Evolutionary conservation across 2,329 filamentous ascomycete genomes (phyloP).

Genomic region (Macroventuria anomochaeta): DNA sequence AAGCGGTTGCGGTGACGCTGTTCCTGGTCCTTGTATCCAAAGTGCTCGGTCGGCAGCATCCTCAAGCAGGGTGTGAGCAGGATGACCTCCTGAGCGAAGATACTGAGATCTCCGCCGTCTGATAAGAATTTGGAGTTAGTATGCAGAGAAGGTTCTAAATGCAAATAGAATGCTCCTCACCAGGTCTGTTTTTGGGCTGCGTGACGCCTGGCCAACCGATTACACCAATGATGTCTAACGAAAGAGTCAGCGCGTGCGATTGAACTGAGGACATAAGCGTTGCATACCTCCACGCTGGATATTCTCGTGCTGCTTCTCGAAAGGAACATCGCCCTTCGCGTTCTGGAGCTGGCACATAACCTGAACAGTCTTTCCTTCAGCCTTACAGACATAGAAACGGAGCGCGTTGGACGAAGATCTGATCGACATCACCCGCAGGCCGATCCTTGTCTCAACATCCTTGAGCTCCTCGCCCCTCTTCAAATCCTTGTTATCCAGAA

Average conservation of each 20-base stretch:
- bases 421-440: constrained; percentile 76
- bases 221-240: constrained; percentile 83
- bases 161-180: too few species aligned
- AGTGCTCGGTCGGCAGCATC: constrained; percentile 74
- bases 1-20: constrained; percentile 92
- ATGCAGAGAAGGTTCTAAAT: too few species aligned
- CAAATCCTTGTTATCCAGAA: constrained; percentile 77
- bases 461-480: constrained; percentile 86
- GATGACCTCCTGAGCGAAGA: constrained; percentile 86
- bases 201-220: constrained; percentile 84
- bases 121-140: too few species aligned
- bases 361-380: constrained; percentile 80
- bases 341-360: constrained; percentile 91
- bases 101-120: constrained; percentile 77
- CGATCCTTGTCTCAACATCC: constrained; percentile 77
- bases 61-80: constrained; percentile 92
- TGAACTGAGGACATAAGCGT: background rate
- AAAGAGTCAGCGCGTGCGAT: background rate
- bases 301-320: constrained; percentile 87
- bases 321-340: constrained; percentile 70
- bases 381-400: constrained; percentile 55
- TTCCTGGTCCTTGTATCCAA: constrained; percentile 92
- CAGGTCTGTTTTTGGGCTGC: too few species aligned
- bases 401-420: constrained; percentile 32
- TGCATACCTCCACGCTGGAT: constrained; percentile 71